Conservation (phyloP, 2,329 filamentous ascomycete genomes). For the Epichloe elymi region DNA sequence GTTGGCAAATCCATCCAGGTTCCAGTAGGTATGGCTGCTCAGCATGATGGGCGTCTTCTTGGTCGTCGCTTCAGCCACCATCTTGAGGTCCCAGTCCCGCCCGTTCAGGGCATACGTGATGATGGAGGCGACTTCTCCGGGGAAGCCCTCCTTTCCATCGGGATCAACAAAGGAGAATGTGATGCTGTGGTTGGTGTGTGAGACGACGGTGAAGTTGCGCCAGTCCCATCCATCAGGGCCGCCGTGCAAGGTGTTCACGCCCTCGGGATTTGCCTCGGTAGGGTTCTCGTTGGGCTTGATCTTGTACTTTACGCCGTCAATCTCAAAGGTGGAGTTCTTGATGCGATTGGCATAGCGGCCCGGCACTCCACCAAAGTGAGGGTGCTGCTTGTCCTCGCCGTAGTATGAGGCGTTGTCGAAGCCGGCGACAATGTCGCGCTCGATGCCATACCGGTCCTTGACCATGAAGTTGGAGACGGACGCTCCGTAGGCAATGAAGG, state of each 20-base stretch:
- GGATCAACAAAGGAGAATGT: slow-evolving; percentile 64
- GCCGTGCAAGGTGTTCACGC: slow-evolving; percentile 54
- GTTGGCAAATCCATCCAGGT: slow-evolving; percentile 67
- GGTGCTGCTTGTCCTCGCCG: slow-evolving; percentile 47
- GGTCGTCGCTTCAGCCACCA: slow-evolving; percentile 56
- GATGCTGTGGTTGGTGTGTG: slow-evolving; percentile 52
- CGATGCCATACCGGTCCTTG: slow-evolving; percentile 52
- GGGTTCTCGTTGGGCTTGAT: slow-evolving; percentile 52
- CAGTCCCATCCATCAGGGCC: slow-evolving; percentile 63
- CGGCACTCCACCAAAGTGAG: slow-evolving; percentile 59
- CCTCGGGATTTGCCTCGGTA: slow-evolving; percentile 33
- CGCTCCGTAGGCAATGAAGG: slow-evolving; percentile 64
- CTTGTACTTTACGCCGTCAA: slow-evolving; percentile 49
- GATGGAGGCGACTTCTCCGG: slow-evolving; percentile 61
- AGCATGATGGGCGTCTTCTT: slow-evolving; percentile 77
- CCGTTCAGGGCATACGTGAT: slow-evolving; percentile 59
- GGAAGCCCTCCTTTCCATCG: slow-evolving; percentile 64
- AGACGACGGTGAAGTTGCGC: slow-evolving; percentile 64
- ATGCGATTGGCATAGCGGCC: slow-evolving; percentile 74
- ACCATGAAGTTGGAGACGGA: slow-evolving; percentile 60
- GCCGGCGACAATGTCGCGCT: slow-evolving; percentile 58
- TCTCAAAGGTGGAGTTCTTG: slow-evolving; percentile 59
- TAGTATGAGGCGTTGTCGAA: slow-evolving; percentile 69
- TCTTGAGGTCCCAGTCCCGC: slow-evolving; percentile 58
- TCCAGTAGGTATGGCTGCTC: slow-evolving; percentile 66